Evolutionary conservation across 2,329 filamentous ascomycete species (phyloP), one percentile per base, ranked within the genome.

Genomic region (Emericellopsis cladophorae): DNA sequence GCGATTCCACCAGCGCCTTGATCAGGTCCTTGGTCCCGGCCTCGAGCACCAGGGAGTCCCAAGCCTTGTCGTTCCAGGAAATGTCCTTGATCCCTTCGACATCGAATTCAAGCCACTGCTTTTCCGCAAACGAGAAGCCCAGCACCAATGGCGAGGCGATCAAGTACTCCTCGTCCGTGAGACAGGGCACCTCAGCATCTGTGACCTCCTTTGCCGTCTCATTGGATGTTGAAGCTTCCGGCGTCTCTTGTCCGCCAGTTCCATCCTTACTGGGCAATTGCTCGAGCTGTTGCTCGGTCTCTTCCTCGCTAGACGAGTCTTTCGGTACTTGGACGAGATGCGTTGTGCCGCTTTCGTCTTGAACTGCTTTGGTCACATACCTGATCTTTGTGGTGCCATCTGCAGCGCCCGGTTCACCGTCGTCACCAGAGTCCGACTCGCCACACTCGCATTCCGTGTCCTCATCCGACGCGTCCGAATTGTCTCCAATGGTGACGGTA

Each of bases 41-140:
- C 50, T 76, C 67, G 0, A 95, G 68, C 1, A 95, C 86, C 24
- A 95, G 68, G 0, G 82, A 88, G 38, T 84, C 76, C 60, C 92
- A 95, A 0, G 88, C 88, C 12, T 77, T 72, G 34, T 84, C 76
- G 51, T 94, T 90, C 84, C 84, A 95, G 31, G 79, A 72, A 46
- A 95, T 90, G 4, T 93, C 83, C 36, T 76, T 74, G 46, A 95
- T 73, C 1, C 81, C 79, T 0, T 82, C 84, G 16, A 95, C 80
- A 0, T 79, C 80, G 51, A 95, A 87, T 56, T 95, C 86, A 1
- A 94, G 72, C 89, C 88, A 95, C 9, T 86, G 68, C 61, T 94
- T 95, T 60, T 94, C 86, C 1, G 76, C 78, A 56, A 95, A 93
- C 1, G 85, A 77, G 51, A 94, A 95, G 0, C 88, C 89, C 2